phyloP scores from a whole-genome alignment of 75 land plant genomes.

The Adiantum capillusveneris region DNA sequence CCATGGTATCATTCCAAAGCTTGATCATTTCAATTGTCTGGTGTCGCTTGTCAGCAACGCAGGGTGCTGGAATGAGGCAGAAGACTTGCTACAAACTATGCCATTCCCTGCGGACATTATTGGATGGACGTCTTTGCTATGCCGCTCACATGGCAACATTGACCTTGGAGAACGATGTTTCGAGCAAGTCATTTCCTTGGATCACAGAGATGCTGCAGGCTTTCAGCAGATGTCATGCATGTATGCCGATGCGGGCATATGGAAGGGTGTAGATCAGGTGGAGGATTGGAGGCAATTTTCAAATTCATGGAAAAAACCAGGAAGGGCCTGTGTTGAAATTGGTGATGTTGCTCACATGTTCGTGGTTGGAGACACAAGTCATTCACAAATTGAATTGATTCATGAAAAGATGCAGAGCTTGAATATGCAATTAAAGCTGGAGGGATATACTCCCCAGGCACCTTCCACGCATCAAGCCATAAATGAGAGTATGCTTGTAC shows the following conservation, averaged over 20 bases:
- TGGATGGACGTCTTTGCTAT: conserved; percentile 56
- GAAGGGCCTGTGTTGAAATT: conserved; percentile 4
- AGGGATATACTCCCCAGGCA: not conserved
- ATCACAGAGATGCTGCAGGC: conserved; percentile 46
- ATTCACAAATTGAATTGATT: not conserved
- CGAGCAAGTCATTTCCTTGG: conserved; percentile 21
- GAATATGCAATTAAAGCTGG: not conserved
- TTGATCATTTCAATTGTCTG: conserved; percentile 65
- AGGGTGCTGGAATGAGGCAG: conserved; percentile 48
- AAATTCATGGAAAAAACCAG: conserved; percentile 9
- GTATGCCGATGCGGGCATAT: conserved; percentile 39
- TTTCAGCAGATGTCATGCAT: conserved; percentile 38
- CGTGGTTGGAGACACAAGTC: conserved; percentile 1
- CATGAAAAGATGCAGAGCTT: not conserved
- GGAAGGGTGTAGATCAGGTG: conserved; percentile 30
- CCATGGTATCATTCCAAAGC: conserved; percentile 30
- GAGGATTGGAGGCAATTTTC: conserved; percentile 22
- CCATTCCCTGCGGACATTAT: conserved; percentile 46
- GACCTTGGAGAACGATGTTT: conserved; percentile 39
- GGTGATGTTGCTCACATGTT: not conserved
- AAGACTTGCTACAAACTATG: conserved; percentile 44
- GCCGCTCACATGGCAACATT: conserved; percentile 35
- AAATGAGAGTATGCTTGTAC: too few species aligned
- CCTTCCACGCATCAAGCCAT: too few species aligned
- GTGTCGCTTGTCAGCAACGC: conserved; percentile 58